Base-by-base conservation (phyloP, 225 moss, liverwort and hornwort species). In the Straminergon stramineum region DNA sequence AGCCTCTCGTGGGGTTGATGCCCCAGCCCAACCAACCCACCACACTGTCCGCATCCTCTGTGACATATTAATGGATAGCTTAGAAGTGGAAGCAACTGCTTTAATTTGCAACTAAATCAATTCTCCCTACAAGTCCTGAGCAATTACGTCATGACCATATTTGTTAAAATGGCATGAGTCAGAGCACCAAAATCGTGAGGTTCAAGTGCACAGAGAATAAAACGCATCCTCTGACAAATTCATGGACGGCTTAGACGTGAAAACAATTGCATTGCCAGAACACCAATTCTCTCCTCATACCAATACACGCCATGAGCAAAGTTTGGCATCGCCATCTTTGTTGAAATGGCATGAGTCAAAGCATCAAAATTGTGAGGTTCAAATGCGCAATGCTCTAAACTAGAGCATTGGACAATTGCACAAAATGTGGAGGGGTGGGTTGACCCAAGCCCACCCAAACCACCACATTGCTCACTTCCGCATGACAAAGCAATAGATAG, bases 391-490 rank as follows among this genome's bases (percentile, higher is more conserved):
- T 37, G 17, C 30, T 43, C 18, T 62, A 43, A 30, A 41, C 30
- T 81, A 43, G 41, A 81, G 31, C 31, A 17, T 13, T 37, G 43
- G 31, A 13, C 13, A 81, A 31, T 31, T 61, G 43, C 31, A 81
- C 43, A 20, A 62, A 41, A 31, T 43, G 31, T 43, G 62, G 17
- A n/a, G 30, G 39, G 90, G 78, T 9, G 91, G 89, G 79, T 91
- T 88, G 76, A 95, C 21, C 91, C 93, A 89, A 93, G 7, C 82
- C 92, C 28, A 95, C 76, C 87, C 91, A 92, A 18, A 85, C 91
- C 6, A 71, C 67, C 75, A 83, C 53, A 43, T 35, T 84, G 65
- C 68, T 41, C 74, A 81, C 75, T 75, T 83, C 78, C 62, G 91
- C 87, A 51, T 52, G 19, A 43, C 18, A 63, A 35, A 67, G 67